Conservation (phyloP, 371 early-diverging fungal genomes). For the Mucor irregularis region DNA sequence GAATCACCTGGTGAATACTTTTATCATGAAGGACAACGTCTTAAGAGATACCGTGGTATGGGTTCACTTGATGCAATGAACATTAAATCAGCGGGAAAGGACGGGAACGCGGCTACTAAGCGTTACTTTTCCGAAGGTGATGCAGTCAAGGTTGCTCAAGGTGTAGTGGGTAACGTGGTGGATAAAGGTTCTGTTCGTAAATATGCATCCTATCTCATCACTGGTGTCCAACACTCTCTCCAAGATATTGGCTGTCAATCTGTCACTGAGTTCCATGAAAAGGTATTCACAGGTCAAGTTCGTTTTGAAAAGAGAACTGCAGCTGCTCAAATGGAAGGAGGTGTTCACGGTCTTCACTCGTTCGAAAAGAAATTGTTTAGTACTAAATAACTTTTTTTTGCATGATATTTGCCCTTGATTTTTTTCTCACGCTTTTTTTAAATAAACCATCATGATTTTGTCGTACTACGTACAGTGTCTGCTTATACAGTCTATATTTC, state of each 20-base stretch:
- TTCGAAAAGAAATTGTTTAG: conserved; percentile 84
- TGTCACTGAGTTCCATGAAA: conserved; percentile 64
- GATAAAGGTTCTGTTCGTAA: conserved; percentile 96
- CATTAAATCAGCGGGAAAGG: conserved; percentile 60
- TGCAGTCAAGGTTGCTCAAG: conserved; percentile 98
- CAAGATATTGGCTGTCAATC: conserved; percentile 92
- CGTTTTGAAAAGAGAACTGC: conserved; percentile 94
- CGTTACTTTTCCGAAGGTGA: conserved; percentile 95
- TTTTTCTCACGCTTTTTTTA: no score
- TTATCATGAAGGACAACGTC: conserved; percentile 94
- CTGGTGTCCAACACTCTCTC: conserved; percentile 94
- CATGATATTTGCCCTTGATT: no score
- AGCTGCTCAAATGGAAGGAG: conserved; percentile 95
- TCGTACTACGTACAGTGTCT: no score
- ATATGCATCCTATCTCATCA: conserved; percentile 85
- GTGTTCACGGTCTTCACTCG: conserved; percentile 90
- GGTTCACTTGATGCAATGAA: conserved; percentile 97
- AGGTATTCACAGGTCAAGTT: conserved; percentile 69
- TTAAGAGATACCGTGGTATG: conserved; percentile 98
- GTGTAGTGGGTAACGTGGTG: conserved; percentile 92
- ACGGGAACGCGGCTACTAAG: conserved; percentile 79
- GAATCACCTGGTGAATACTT: conserved; percentile 98
- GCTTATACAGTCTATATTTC: no score
- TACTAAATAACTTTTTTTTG: background rate
- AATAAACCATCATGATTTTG: no score